Evolutionary conservation across 2,329 filamentous ascomycete species (phyloP), one percentile per base, ranked within the genome.

Genomic region (Chalaropsis thielavioides): DNA sequence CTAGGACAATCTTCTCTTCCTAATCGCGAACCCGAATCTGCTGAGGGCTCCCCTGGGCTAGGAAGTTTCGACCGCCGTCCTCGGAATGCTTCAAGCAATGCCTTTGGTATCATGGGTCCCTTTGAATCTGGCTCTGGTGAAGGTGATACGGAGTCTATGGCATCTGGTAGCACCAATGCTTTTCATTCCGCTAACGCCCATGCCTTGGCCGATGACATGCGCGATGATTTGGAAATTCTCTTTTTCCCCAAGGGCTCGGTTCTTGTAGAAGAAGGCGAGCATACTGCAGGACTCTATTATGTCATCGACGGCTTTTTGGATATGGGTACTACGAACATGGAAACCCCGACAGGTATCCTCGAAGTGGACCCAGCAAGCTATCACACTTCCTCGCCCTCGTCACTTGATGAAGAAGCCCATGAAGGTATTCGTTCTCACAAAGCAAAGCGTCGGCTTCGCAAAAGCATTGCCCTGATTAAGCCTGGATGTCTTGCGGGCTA

Each of bases 291-390:
- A 0, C 74, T 99, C 0, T 99, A 99, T 76, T 99, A 99, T 74
- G 92, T 99, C 2, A 88, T 99, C 61, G 94, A 99, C 73, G 94
- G 94, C 0, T 99, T 99, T 71, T 77, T 99, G 43, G 94, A 99
- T 71, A 92, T 97, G 54, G 66, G 66, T 22, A 65, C 66, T 10
- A 67, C 63, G n/a, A 65, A 65, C 17, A 63, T 56, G 10, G 66
- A 67, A 38, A 31, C 40, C 7, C 19, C 46, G 22, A 60, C 61
- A 24, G 66, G 66, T 8, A 65, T 67, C 56, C 43, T 65, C 2
- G 66, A 67, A 31, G 65, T 68, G 31, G 68, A 68, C n/a, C 64
- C 67, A 27, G 64, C 65, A 11, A 67, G 61, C 40, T 62, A 66
- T 4, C 59, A 60, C 60, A 60, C 61, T 15, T 58, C 60, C 19